These are phyloP conservation scores for Rhodotorula paludigena DNA, from an alignment of 768 basidiomycete species.

Conservation along the genomic window DNA sequence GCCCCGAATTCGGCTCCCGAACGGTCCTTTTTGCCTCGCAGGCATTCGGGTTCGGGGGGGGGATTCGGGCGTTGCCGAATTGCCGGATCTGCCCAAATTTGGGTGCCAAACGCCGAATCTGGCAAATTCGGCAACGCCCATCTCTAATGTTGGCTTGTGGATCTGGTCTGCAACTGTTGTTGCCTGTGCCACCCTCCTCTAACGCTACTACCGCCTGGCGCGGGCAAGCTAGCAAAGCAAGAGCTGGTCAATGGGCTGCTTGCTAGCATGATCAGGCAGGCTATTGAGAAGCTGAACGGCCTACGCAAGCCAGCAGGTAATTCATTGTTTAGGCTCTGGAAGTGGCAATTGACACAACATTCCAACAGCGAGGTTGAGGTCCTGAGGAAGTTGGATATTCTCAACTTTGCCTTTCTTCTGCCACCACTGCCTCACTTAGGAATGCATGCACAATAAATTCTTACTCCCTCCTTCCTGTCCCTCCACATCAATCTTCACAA, in stretches of 20 bases:
- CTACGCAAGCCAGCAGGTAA: constrained; percentile 75
- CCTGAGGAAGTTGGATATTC: constrained; percentile 43
- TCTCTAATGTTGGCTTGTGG: constrained; percentile 89
- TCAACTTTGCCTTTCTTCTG: constrained; percentile 54
- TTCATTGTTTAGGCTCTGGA: constrained; percentile 57
- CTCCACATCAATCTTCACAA: constrained; percentile 59
- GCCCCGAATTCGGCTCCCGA: too few species aligned
- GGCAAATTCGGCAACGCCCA: too few species aligned
- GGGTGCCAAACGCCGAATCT: too few species aligned
- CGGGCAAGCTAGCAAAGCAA: constrained; percentile 52
- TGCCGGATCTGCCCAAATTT: too few species aligned
- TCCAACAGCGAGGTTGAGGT: not conserved
- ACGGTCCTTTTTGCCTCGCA: too few species aligned
- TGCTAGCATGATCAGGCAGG: constrained; percentile 74
- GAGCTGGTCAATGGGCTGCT: constrained; percentile 52
- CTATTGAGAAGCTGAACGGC: constrained; percentile 83
- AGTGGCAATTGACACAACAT: constrained; percentile 20
- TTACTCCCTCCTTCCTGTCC: constrained; percentile 52
- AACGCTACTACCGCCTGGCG: too few species aligned
- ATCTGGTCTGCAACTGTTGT: constrained; percentile 71
- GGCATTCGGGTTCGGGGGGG: too few species aligned
- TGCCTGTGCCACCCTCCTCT: constrained; percentile 58
- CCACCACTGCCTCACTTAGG: constrained; percentile 62
- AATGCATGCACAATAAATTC: constrained; percentile 58
- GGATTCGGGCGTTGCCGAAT: too few species aligned